phyloP scores from a whole-genome alignment of 768 basidiomycete species.

The Mycena latifolia region DNA sequence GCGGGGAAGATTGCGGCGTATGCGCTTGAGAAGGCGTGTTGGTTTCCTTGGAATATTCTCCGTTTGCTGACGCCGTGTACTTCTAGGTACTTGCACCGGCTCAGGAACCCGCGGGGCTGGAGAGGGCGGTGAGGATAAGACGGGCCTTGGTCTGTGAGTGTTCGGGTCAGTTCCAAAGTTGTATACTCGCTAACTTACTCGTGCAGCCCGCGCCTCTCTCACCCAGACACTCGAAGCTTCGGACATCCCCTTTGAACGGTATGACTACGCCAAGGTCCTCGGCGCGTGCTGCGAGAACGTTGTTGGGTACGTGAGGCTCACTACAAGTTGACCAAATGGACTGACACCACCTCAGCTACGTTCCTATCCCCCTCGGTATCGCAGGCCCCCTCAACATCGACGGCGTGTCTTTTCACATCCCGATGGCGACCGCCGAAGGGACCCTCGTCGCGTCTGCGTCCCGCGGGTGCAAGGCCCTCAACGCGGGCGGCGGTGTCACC shows the following conservation, averaged over 20 bases:
- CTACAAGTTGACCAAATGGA: background rate
- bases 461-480: constrained; percentile 97
- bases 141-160: constrained; percentile 91
- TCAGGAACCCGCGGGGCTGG: constrained; percentile 61
- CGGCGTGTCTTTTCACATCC: constrained; percentile 86
- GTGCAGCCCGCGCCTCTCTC: constrained; percentile 81
- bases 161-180: background rate
- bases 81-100: constrained; percentile 56
- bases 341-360: constrained; percentile 59
- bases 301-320: constrained; percentile 62
- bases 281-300: constrained; percentile 99
- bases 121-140: constrained; percentile 88
- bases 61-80: too few species aligned
- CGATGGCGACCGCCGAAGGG: constrained; percentile 99
- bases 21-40: constrained; percentile 92
- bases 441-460: constrained; percentile 98
- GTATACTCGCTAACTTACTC: constrained; percentile 10
- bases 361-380: constrained; percentile 95
- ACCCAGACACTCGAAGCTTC: constrained; percentile 90
- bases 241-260: constrained; percentile 84
- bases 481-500: constrained; percentile 94
- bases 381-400: constrained; percentile 96
- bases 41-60: too few species aligned
- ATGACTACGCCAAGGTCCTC: constrained; percentile 94
- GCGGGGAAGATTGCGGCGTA: constrained; percentile 96